Conservation (phyloP, 2,329 filamentous ascomycete genomes). For the Fusarium buxicola region DNA sequence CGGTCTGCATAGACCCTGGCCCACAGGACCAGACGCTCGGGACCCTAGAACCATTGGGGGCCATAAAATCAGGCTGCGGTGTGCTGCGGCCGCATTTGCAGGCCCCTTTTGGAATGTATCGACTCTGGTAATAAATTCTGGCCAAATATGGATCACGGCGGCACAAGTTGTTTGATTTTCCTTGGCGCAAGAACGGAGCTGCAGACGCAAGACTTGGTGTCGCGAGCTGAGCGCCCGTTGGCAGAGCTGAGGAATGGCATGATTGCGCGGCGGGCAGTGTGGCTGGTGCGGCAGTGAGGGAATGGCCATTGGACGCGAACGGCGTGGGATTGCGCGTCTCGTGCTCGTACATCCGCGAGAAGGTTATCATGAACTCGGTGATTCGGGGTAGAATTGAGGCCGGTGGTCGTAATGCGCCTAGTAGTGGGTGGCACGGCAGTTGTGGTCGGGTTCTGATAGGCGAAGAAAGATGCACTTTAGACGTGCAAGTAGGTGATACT, state of each 20-base stretch:
- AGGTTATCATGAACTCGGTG: no score
- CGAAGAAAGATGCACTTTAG: background rate
- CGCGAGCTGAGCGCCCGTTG: background rate
- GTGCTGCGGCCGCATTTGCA: conserved; percentile 9
- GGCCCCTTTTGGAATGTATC: conserved; percentile 20
- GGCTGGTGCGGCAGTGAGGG: background rate
- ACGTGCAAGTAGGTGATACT: background rate
- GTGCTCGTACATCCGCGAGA: no score
- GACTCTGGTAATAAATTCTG: background rate
- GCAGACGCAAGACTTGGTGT: background rate
- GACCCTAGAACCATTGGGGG: conserved; percentile 15
- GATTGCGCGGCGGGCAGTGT: background rate
- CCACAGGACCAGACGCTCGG: no score
- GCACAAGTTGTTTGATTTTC: conserved; percentile 32
- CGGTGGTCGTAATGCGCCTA: no score
- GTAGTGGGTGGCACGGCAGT: background rate
- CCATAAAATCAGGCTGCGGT: conserved; percentile 14
- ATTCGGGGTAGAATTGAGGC: no score
- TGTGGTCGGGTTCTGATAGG: background rate
- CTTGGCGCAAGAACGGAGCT: background rate
- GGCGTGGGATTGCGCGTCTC: no score
- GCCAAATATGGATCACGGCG: background rate
- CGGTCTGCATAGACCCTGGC: no score
- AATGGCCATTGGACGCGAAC: background rate
- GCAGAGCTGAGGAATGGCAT: background rate